Evolutionary conservation across 1,139 yeast species (phyloP), one percentile per base, ranked within the genome.

Genomic region (Kazachstania sp.): DNA sequence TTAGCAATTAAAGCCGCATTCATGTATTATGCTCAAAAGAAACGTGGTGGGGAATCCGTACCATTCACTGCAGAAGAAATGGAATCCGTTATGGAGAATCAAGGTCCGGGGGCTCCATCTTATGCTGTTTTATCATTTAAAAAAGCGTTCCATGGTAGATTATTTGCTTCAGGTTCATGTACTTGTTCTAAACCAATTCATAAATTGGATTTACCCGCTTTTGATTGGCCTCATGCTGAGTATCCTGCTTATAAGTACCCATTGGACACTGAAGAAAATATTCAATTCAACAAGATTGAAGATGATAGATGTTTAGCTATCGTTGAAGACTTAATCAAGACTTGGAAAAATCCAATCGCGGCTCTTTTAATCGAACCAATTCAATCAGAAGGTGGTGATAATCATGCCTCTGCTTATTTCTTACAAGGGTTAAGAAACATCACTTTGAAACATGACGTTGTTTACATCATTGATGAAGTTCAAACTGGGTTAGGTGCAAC

Each of bases 401-500:
- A 79, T 69, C 86, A 78, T 61, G 86, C 69, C 2, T 72, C 83
- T 8, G 63, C 74, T 16, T 72, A 65, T 48, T 81, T 78, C 64
- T 79, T 80, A 73, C 86, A 81, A 65, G 77, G 79, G 7, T 66
- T 81, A 54, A 74, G 87, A 69, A 83, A 79, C 51, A 62, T 81
- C 49, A 79, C 86, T 35, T 63, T 71, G 54, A 77, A 79, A 59
- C 69, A 79, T 62, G 79, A 72, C 39, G 75, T 79, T 46, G 75
- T 80, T 48, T 74, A 77, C 72, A 81, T 81, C 54, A 74, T 81
- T 43, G 87, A 81, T 61, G 87, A 81, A 67, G 87, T 81, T 32
- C 87, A 81, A 68, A 81, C 87, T 32, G 87, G 87, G 56, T 82
- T 81, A 42, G 87, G 83, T 54, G 85, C 86, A 29, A 75, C 83